A percentile compares a stretch with the other conserved stretches of the same genome.
These are phyloP conservation scores for Ordospora colligata DNA, from an alignment of 371 early-diverging fungal genomes.

Conservation along the genomic window DNA sequence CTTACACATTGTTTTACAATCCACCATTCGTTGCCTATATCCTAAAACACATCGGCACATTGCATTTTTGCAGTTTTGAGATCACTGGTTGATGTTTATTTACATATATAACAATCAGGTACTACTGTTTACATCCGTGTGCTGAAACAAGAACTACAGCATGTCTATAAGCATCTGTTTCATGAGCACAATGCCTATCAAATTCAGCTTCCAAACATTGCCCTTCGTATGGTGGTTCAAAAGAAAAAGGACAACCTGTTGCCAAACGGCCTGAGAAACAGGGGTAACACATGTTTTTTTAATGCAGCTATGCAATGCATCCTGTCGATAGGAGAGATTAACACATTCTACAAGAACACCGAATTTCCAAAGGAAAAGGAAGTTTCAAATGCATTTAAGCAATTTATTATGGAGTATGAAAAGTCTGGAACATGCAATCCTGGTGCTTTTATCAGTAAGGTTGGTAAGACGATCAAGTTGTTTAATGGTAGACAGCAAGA, in stretches of 20 bases:
- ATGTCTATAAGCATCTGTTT: too few species aligned
- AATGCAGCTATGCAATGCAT: conserved; percentile 54
- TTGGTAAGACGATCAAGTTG: conserved; percentile 38
- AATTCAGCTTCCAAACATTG: not conserved
- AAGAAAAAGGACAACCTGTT: not conserved
- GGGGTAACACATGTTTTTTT: conserved; percentile 56
- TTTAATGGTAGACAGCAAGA: conserved; percentile 57
- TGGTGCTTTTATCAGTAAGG: conserved; percentile 13
- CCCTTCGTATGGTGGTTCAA: conserved; percentile 31
- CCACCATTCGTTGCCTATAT: not conserved
- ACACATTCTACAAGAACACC: conserved; percentile 15
- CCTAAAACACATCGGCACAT: not conserved
- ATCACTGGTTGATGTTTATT: too few species aligned
- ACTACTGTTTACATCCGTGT: too few species aligned
- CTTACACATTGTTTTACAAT: conserved; percentile 2
- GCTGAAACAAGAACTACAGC: too few species aligned
- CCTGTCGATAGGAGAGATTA: conserved; percentile 30
- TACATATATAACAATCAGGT: too few species aligned
- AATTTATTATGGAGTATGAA: conserved; percentile 47
- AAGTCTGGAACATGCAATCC: conserved; percentile 25
- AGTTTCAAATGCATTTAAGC: conserved; percentile 41
- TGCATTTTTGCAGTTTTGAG: too few species aligned
- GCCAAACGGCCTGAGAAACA: conserved; percentile 48
- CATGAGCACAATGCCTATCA: too few species aligned
- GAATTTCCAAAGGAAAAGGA: conserved; percentile 15